Base-by-base conservation (phyloP, 2,329 filamentous ascomycete species). In the Aspergillus latus region DNA sequence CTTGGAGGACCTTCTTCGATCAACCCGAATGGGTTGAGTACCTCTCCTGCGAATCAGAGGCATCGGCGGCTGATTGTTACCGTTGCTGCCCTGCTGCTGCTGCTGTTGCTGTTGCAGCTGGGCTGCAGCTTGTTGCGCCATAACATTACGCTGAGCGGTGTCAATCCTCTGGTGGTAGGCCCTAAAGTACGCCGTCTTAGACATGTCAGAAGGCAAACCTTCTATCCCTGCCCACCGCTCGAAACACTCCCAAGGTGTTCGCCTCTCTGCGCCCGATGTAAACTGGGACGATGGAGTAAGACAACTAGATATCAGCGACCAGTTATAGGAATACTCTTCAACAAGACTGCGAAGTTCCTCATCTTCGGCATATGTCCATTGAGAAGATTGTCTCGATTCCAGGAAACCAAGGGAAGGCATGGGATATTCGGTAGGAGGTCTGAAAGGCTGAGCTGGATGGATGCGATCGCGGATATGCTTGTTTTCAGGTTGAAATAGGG, bases 191-290 rank as follows among this genome's bases (percentile, higher is more conserved):
- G 92, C 88, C 0, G 91, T 96, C 76, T 96, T 96, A 15, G 89
- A 87, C 88, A 97, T 95, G 62, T 99, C 94, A 9, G 88, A 85
- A 4, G 94, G 93, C 37, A 97, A 79, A 1, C 92, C 92, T 75
- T 97, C 94, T 10, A 97, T 78, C 64, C 89, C 87, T 53, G 97
- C 89, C 93, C 93, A 99, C 43, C 94, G 85, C 74, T 99, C 94
- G 66, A 99, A 99, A 70, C 94, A 99, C 76, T 99, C 94, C 94
- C 94, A 99, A 0, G 93, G 92, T 2, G 93, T 97, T 47, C 94
- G 85, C 59, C 94, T 84, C 70, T 97, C 93, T 9, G 91, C 86
- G 1, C 90, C 91, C 16, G 92, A 93, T n/a, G 86, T 83, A 68
- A 91, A 95, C 11, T 86, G 72, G 0, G 91, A 95, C 51, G 85